Conservation (phyloP, 371 early-diverging fungal genomes). For the Conidiobolus coronatus region DNA sequence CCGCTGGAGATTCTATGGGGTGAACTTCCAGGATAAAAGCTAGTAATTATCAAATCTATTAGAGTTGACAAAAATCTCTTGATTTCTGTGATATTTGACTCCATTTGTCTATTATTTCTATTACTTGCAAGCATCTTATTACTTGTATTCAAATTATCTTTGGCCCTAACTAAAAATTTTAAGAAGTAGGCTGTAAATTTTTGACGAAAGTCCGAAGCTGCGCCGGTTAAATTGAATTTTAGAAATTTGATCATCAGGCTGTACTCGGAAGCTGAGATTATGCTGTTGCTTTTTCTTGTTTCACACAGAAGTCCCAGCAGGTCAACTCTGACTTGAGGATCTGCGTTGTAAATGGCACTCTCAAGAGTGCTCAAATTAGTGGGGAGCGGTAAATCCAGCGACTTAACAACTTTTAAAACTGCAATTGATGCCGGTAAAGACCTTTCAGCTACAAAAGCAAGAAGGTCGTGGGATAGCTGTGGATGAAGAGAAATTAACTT, state of each 20-base stretch:
- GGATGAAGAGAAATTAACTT: too few species aligned
- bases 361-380: too few species aligned
- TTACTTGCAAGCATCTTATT: not conserved
- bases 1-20: too few species aligned
- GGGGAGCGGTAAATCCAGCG: too few species aligned
- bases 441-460: too few species aligned
- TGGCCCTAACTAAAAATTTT: constrained; percentile 23
- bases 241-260: constrained; percentile 29
- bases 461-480: too few species aligned
- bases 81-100: constrained; percentile 8
- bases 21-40: constrained; percentile 6
- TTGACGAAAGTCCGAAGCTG: constrained; percentile 61
- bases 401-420: too few species aligned
- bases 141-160: constrained; percentile 17
- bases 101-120: constrained; percentile 1
- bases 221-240: constrained; percentile 37
- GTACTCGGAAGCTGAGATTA: constrained; percentile 26
- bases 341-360: constrained; percentile 19
- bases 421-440: too few species aligned
- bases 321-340: constrained; percentile 52
- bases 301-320: constrained; percentile 60
- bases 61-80: constrained; percentile 10
- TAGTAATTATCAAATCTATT: constrained; percentile 1
- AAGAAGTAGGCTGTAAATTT: constrained; percentile 30
- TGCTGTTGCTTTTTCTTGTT: constrained; percentile 32